phyloP scores from a whole-genome alignment of 140 eudicot genomes.

The Senecio squalidus region DNA sequence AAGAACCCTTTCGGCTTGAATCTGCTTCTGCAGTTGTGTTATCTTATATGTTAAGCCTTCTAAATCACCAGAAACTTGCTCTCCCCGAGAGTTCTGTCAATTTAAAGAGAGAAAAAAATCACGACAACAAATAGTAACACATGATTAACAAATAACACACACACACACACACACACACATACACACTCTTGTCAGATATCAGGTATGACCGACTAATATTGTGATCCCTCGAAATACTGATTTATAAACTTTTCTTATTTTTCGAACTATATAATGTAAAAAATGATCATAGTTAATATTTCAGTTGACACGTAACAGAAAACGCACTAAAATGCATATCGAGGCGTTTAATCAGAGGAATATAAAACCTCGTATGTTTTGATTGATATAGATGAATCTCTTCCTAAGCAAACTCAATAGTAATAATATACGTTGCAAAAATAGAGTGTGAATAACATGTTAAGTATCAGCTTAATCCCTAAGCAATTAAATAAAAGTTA shows the following conservation, averaged over 20 bases:
- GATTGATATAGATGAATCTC: too few relatives aligned
- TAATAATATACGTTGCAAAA: too few relatives aligned
- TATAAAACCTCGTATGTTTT: too few relatives aligned
- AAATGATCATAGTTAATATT: not conserved
- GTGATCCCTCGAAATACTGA: not conserved
- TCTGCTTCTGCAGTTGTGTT: conserved; percentile 58
- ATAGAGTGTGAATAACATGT: too few relatives aligned
- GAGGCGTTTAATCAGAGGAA: too few relatives aligned
- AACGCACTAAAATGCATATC: too few relatives aligned
- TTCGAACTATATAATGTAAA: too few relatives aligned
- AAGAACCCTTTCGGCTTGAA: conserved; percentile 64
- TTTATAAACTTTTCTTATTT: not conserved
- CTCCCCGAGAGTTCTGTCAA: conserved; percentile 21
- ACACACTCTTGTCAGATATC: not conserved
- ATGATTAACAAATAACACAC: not conserved
- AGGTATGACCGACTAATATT: too few relatives aligned
- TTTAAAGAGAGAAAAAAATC: conserved; percentile 2
- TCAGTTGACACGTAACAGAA: not conserved
- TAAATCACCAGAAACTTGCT: conserved; percentile 33
- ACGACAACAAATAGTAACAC: conserved; percentile 7
- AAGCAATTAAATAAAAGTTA: too few relatives aligned
- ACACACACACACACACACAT: not conserved
- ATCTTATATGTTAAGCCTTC: conserved; percentile 39
- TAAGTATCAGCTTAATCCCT: too few relatives aligned
- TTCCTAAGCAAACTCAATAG: too few relatives aligned